Percentiles rank a stretch among this genome's conserved stretches.
Evolutionary conservation across 179 eudicot species (phyloP).

Genomic region (Beta lomatogona): DNA sequence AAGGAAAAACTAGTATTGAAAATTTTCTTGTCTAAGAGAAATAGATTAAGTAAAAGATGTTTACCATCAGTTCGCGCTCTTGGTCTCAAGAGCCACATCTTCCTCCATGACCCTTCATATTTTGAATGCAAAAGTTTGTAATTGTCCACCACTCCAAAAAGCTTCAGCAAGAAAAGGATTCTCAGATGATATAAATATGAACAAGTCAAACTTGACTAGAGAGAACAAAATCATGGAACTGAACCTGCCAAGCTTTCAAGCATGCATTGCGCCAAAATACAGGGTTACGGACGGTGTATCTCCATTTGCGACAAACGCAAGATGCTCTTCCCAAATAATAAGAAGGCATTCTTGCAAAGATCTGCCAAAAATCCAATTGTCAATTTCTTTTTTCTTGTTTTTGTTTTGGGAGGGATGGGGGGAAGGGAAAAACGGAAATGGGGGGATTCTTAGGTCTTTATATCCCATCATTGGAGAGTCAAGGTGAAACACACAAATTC

Average conservation of each 20-base stretch:
- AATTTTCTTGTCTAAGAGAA: background rate
- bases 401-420: background rate
- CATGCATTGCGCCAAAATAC: conserved; percentile 89
- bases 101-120: conserved; percentile 94
- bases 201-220: background rate
- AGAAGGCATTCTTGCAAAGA: conserved; percentile 76
- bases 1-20: no score
- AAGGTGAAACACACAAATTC: no score
- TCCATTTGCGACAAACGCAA: conserved; percentile 97
- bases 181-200: background rate
- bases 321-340: conserved; percentile 76
- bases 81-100: conserved; percentile 95
- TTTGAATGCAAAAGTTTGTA: conserved; percentile 72
- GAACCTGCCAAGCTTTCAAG: conserved; percentile 90
- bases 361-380: conserved; percentile 39
- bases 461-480: no score
- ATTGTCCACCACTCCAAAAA: conserved; percentile 70
- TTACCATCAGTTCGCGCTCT: conserved; percentile 90
- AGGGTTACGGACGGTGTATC: conserved; percentile 86
- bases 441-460: no score
- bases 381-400: background rate
- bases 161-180: conserved; percentile 37
- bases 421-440: no score
- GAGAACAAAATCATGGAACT: background rate
- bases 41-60: background rate